These are phyloP conservation scores for Funneliformis mosseae DNA, from an alignment of 192 early-diverging fungal species.

Conservation along the genomic window DNA sequence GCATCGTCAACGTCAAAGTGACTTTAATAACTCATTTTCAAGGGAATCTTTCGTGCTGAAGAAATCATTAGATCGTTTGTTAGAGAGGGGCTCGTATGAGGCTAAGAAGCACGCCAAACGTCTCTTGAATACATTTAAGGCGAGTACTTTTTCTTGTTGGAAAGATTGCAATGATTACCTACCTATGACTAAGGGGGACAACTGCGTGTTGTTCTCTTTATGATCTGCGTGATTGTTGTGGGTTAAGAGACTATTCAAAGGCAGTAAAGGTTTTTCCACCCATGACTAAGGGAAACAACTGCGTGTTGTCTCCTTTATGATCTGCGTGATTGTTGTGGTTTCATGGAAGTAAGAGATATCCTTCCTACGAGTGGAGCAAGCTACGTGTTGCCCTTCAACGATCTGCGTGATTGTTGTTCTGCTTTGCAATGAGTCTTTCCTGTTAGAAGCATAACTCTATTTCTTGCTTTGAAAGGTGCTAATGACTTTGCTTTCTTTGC, in stretches of 20 bases:
- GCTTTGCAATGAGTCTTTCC: not conserved
- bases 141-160: not conserved
- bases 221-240: slow-evolving; percentile 18
- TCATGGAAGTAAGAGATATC: too few relatives aligned
- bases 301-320: slow-evolving; percentile 17
- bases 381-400: slow-evolving; percentile 23
- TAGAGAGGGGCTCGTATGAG: too few relatives aligned
- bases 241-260: too few relatives aligned
- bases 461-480: too few relatives aligned
- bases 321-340: slow-evolving; percentile 15
- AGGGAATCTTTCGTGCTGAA: too few relatives aligned
- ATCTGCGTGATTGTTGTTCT: slow-evolving; percentile 16
- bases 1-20: too few relatives aligned
- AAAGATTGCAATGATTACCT: not conserved
- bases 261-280: too few relatives aligned
- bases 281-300: slow-evolving; percentile 2
- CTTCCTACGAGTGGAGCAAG: not conserved
- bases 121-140: not conserved
- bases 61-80: too few relatives aligned
- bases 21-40: too few relatives aligned
- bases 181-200: slow-evolving; percentile 12
- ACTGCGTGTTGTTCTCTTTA: slow-evolving; percentile 14
- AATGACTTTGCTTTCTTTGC: too few relatives aligned
- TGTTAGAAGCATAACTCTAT: too few relatives aligned
- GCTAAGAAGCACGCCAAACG: not conserved